A percentile compares a stretch with the other conserved stretches of the same genome.
These are phyloP conservation scores for Pyrenophora seminiperda DNA, from an alignment of 2,329 filamentous ascomycete species.

Conservation along the genomic window DNA sequence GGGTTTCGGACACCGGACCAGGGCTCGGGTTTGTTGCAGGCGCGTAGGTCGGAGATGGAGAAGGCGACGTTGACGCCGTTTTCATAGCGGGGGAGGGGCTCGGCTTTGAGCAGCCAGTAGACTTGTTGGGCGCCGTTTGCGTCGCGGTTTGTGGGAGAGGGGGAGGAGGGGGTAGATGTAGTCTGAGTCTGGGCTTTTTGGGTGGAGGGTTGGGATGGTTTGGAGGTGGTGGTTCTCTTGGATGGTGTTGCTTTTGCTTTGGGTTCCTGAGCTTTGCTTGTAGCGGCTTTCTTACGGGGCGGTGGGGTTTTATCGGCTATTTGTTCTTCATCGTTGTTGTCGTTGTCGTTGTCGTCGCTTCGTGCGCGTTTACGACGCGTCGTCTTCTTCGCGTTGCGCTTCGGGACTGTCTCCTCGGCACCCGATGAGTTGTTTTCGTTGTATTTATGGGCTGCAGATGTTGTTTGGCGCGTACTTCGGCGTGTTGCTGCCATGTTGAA, in stretches of 20 bases:
- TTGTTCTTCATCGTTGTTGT: conserved; percentile 17
- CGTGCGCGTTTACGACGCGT: conserved; percentile 39
- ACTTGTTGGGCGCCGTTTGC: conserved; percentile 35
- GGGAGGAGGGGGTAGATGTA: conserved; percentile 17
- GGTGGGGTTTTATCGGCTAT: conserved; percentile 17
- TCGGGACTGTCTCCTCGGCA: conserved; percentile 21
- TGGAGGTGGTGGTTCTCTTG: not conserved
- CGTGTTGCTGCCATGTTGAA: conserved; percentile 36
- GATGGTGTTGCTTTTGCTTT: conserved; percentile 12
- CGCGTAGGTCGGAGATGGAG: conserved; percentile 86
- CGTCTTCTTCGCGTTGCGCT: conserved; percentile 28
- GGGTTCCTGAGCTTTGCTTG: conserved; percentile 16
- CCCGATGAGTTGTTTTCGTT: conserved; percentile 24
- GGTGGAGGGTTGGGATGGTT: conserved; percentile 7
- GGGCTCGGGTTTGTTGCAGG: conserved; percentile 75
- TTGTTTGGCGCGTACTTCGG: conserved; percentile 37
- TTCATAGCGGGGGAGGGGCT: conserved; percentile 84
- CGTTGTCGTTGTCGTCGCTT: conserved; percentile 21
- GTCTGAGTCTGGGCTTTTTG: conserved; percentile 17
- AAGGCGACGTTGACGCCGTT: conserved; percentile 90
- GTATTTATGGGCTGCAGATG: conserved; percentile 25
- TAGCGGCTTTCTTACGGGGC: conserved; percentile 29
- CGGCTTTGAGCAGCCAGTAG: conserved; percentile 59
- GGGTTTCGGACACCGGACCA: conserved; percentile 74
- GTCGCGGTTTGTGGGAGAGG: conserved; percentile 35